Evolutionary conservation across 306 rosid species (phyloP).

Genomic region (Quercus ilex): DNA sequence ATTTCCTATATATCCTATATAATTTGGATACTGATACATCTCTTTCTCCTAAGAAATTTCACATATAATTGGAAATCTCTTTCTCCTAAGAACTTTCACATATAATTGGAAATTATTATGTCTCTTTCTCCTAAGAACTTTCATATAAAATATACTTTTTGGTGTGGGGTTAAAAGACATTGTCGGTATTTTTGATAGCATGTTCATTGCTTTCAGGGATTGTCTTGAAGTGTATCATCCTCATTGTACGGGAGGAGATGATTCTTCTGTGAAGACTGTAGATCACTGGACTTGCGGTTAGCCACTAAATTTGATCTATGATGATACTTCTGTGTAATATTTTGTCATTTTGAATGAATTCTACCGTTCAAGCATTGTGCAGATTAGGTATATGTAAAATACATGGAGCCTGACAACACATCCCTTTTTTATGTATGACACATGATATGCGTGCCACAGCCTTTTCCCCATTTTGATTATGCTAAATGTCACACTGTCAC

Average conservation of each 20-base stretch:
- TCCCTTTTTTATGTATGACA: neutral
- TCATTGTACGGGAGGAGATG: conserved; percentile 46
- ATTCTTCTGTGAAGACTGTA: conserved; percentile 33
- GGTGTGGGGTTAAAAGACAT: neutral
- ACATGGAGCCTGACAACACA: neutral
- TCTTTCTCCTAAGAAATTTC: no score
- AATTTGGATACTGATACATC: no score
- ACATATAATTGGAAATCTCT: no score
- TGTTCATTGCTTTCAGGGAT: conserved; percentile 38
- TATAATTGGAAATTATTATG: neutral
- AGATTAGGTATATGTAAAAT: neutral
- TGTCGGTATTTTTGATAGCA: no score
- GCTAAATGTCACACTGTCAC: neutral
- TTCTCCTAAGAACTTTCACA: no score
- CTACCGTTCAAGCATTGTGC: neutral
- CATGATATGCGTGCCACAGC: neutral
- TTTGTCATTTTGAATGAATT: conserved; percentile 14
- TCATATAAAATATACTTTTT: conserved; percentile 8
- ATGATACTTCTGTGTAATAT: conserved; percentile 27
- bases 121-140: neutral
- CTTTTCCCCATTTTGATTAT: neutral
- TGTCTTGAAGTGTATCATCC: conserved; percentile 70
- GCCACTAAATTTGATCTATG: neutral
- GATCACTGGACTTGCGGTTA: conserved; percentile 50
- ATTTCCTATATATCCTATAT: neutral